phyloP scores from a whole-genome alignment of 2,329 filamentous ascomycete genomes.

The Xylogone sp. region DNA sequence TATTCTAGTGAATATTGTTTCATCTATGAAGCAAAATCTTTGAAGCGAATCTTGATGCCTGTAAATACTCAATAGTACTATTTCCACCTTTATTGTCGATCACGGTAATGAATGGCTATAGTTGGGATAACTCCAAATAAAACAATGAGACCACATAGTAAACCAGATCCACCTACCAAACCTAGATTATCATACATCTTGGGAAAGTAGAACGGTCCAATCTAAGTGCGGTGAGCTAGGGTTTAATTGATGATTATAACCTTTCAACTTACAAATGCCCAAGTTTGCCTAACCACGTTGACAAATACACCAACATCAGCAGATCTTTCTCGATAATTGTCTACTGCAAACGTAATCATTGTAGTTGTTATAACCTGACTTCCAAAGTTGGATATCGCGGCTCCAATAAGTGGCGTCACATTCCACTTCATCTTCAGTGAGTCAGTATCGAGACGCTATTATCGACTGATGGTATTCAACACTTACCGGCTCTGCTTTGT shows the following conservation, averaged over 20 bases:
- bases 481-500: background rate
- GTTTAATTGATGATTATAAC: too few relatives aligned
- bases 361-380: conserved; percentile 4
- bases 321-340: background rate
- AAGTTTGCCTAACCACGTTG: background rate
- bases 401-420: conserved; percentile 3
- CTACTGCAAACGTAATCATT: conserved; percentile 1
- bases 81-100: too few relatives aligned
- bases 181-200: background rate
- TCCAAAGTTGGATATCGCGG: conserved; percentile 2
- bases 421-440: background rate
- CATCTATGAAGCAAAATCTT: too few relatives aligned
- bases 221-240: background rate
- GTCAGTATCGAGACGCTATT: background rate
- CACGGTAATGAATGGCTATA: too few relatives aligned
- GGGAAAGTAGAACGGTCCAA: conserved; percentile 4
- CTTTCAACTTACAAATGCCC: background rate
- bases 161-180: background rate
- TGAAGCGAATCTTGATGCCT: too few relatives aligned
- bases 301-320: background rate
- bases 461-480: background rate
- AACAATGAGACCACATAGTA: background rate
- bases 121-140: background rate
- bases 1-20: too few relatives aligned
- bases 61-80: too few relatives aligned